Evolutionary conservation across 2,329 filamentous ascomycete species (phyloP).

Genomic region (Trichoderma arundinaceum): DNA sequence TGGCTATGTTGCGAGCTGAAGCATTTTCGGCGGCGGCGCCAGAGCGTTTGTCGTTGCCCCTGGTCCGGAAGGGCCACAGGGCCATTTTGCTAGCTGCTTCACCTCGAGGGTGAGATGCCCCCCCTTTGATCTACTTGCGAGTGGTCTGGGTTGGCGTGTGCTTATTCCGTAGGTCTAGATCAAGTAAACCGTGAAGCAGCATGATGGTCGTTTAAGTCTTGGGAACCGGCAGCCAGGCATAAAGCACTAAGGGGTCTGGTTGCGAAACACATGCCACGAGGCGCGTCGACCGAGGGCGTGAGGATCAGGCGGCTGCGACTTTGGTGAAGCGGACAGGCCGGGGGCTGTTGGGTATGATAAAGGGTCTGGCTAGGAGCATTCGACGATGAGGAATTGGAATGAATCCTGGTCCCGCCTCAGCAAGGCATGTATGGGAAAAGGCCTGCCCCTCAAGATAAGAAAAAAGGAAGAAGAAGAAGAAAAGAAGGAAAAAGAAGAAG

Average conservation of each 20-base stretch:
- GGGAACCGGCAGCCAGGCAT: slow-evolving; percentile 23
- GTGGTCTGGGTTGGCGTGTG: slow-evolving; percentile 39
- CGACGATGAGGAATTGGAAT: slow-evolving; percentile 23
- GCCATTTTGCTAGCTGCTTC: slow-evolving; percentile 61
- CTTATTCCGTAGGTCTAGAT: slow-evolving; percentile 26
- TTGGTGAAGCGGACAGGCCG: slow-evolving; percentile 4
- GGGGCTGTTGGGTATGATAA: not conserved
- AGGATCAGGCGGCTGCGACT: slow-evolving; percentile 6
- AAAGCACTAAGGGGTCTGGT: slow-evolving; percentile 23
- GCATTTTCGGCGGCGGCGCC: slow-evolving; percentile 58
- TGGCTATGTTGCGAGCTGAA: slow-evolving; percentile 46
- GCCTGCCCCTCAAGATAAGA: not conserved
- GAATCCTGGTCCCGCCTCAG: slow-evolving; percentile 25
- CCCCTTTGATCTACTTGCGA: slow-evolving; percentile 33
- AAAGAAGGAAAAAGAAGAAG: not conserved
- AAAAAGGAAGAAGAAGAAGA: not conserved
- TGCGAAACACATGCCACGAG: slow-evolving; percentile 31
- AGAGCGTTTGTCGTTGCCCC: slow-evolving; percentile 68
- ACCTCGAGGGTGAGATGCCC: slow-evolving; percentile 36
- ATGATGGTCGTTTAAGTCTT: slow-evolving; percentile 30
- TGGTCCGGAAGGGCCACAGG: slow-evolving; percentile 82
- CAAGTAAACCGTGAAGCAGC: slow-evolving; percentile 29
- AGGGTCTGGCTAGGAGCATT: not conserved
- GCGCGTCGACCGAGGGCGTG: slow-evolving; percentile 23
- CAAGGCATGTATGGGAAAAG: slow-evolving; percentile 16